Conservation (phyloP, 768 basidiomycete species). For the Russula compacta region DNA sequence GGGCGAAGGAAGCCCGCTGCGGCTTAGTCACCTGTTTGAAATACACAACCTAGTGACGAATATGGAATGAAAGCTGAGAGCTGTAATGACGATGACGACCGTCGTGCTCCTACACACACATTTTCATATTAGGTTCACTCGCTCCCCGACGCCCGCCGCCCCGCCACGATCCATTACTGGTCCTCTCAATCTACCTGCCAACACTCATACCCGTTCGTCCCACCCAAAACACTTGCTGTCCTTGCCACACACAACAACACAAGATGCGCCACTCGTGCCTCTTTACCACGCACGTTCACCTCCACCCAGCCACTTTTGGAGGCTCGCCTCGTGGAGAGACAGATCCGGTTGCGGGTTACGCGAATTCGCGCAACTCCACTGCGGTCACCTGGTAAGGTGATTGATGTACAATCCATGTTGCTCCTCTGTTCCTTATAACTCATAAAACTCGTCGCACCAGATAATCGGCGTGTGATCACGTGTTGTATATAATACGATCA, state of each 20-base stretch:
- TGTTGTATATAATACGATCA: not conserved
- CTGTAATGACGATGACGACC: no score
- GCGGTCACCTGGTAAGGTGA: no score
- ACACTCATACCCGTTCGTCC: not conserved
- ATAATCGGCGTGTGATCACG: not conserved
- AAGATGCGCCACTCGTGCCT: not conserved
- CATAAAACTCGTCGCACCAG: not conserved
- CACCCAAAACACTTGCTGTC: not conserved
- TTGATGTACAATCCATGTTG: no score
- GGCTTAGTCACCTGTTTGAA: no score
- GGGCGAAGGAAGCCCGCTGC: no score
- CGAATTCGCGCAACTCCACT: not conserved
- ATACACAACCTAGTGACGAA: no score
- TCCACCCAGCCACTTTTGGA: not conserved
- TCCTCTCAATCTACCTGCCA: not conserved
- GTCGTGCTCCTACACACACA: no score
- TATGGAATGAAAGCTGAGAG: no score
- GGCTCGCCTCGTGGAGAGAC: not conserved
- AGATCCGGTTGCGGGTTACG: not conserved
- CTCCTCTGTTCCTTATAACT: no score
- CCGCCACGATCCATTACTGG: not conserved
- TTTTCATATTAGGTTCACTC: slow-evolving; percentile 9
- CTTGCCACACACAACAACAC: not conserved
- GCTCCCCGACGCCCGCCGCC: not conserved
- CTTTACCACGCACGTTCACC: not conserved